phyloP scores from a whole-genome alignment of 1,284 basidiomycete species.

The Blastosporella zonata region DNA sequence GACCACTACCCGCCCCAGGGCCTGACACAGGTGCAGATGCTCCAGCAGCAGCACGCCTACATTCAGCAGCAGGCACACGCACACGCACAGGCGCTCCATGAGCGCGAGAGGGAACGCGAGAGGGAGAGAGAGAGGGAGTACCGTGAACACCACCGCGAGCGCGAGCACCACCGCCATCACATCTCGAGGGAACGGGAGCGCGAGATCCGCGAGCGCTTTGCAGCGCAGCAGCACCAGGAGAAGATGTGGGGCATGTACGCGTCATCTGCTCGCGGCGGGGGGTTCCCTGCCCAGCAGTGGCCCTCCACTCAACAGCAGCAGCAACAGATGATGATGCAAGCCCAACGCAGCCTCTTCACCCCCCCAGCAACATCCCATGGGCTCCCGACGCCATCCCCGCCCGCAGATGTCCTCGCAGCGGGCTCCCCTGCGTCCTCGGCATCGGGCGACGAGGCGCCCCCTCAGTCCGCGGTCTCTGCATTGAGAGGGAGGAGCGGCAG shows the following conservation, averaged over 20 bases:
- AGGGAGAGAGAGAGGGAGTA: constrained; percentile 4
- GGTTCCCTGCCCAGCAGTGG: constrained; percentile 1
- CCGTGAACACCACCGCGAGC: constrained; percentile 9
- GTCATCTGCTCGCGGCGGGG: not conserved
- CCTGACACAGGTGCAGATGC: not conserved
- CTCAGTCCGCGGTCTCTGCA: not conserved
- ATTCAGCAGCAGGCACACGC: constrained; percentile 7
- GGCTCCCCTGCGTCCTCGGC: constrained; percentile 15
- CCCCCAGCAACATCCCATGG: constrained; percentile 31
- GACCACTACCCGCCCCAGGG: constrained; percentile 14
- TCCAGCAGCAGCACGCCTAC: constrained; percentile 13
- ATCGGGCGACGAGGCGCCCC: constrained; percentile 10
- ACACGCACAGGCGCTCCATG: constrained; percentile 1
- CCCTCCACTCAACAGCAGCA: constrained; percentile 1
- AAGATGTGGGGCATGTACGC: constrained; percentile 16
- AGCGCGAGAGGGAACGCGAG: constrained; percentile 12
- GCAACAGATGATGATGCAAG: constrained; percentile 25
- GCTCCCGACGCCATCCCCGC: constrained; percentile 23
- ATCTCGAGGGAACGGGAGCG: constrained; percentile 4
- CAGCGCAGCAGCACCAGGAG: constrained; percentile 11
- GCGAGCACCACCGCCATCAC: constrained; percentile 7
- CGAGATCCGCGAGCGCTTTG: constrained; percentile 1
- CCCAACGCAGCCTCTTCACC: constrained; percentile 31
- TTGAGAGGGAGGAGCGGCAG: constrained; percentile 17
- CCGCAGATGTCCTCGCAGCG: constrained; percentile 9